phyloP scores from a whole-genome alignment of 176 grass and related monocot genomes.

The Rhipidocladum racemiflorum region DNA sequence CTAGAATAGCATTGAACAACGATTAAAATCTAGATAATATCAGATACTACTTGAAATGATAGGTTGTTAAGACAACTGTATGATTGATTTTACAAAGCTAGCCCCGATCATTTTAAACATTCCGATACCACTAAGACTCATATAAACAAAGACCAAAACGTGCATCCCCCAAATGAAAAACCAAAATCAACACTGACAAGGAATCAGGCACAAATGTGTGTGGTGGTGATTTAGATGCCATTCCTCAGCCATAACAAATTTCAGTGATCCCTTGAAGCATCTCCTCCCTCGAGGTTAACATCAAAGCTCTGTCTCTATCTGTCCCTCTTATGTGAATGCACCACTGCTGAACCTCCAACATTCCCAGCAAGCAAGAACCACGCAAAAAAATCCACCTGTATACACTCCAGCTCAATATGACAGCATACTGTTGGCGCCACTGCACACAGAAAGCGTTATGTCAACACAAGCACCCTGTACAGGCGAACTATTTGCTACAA shows the following conservation, averaged over 20 bases:
- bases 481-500: not conserved
- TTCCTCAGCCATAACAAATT: not conserved
- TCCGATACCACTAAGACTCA: not conserved
- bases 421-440: not conserved
- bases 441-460: not conserved
- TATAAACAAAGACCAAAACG: not conserved
- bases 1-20: no score
- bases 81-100: not conserved
- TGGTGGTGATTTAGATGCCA: not conserved
- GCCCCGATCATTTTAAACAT: not conserved
- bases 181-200: not conserved
- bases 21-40: no score
- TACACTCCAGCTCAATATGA: not conserved
- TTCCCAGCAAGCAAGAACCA: no score
- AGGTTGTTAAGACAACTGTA: not conserved
- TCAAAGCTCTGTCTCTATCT: not conserved
- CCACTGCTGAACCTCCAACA: not conserved
- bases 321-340: not conserved
- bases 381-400: not conserved
- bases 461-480: not conserved
- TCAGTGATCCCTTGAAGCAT: not conserved
- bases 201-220: not conserved
- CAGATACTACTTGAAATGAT: not conserved
- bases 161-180: not conserved
- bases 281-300: not conserved